Conservation (phyloP, 2,329 filamentous ascomycete species). For the Neopestalotiopsis clavispora region DNA sequence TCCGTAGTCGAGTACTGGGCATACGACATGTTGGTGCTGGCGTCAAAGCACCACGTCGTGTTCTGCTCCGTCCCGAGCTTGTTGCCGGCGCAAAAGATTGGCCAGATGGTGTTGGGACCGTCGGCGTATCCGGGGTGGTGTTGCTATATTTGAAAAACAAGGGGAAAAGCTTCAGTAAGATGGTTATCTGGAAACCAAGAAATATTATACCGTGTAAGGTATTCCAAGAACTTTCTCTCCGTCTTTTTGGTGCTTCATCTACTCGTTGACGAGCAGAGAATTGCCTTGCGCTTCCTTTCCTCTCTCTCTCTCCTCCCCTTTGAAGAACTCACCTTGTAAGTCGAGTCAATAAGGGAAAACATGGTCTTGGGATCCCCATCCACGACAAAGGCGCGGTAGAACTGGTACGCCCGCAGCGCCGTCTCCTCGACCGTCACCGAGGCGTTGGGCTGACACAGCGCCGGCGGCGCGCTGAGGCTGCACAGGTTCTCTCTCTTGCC, state of each 20-base stretch:
- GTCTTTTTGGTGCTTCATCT: too few relatives aligned
- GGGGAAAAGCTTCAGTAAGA: not conserved
- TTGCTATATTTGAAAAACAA: constrained; percentile 34
- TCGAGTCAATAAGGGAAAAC: constrained; percentile 45
- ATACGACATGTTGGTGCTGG: constrained; percentile 46
- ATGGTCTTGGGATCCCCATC: constrained; percentile 44
- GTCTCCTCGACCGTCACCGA: constrained; percentile 42
- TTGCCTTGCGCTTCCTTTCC: too few relatives aligned
- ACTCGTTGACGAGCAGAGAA: too few relatives aligned
- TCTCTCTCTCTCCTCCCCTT: too few relatives aligned
- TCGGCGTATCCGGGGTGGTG: constrained; percentile 41
- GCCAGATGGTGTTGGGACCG: constrained; percentile 42
- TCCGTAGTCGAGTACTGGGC: constrained; percentile 42
- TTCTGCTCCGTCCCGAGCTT: constrained; percentile 38
- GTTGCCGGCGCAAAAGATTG: constrained; percentile 42
- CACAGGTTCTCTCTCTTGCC: constrained; percentile 42
- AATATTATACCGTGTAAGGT: too few relatives aligned
- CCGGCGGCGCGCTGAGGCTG: constrained; percentile 38
- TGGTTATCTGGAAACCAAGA: not conserved
- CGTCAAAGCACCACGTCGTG: constrained; percentile 43
- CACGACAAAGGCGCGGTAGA: constrained; percentile 46
- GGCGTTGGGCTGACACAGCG: constrained; percentile 39
- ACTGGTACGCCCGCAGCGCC: constrained; percentile 42
- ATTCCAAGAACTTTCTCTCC: too few relatives aligned
- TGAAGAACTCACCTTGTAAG: constrained; percentile 34